Percentiles rank a stretch among this genome's conserved stretches.
Conservation (phyloP, 495 filamentous ascomycete genomes). For the Neurospora sp. region DNA sequence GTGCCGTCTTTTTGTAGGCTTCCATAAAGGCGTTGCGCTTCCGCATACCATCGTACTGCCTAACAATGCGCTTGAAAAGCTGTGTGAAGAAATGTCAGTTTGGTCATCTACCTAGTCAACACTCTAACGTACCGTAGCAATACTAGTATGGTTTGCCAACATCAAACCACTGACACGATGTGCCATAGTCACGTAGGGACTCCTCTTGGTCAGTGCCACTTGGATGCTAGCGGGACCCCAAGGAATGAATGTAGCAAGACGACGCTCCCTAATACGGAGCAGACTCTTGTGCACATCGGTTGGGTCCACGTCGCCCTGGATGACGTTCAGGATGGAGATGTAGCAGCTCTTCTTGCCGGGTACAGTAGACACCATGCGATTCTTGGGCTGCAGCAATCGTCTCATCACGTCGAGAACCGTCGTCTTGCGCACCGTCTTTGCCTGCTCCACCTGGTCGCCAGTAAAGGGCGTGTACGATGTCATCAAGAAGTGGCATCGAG, state of each 20-base stretch:
- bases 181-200: constrained; percentile 81
- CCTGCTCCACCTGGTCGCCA: constrained; percentile 87
- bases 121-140: constrained; percentile 58
- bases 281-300: constrained; percentile 97
- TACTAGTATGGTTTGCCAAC: constrained; percentile 96
- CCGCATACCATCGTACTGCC: constrained; percentile 82
- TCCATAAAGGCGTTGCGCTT: constrained; percentile 97
- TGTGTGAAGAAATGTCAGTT: constrained; percentile 14
- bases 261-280: constrained; percentile 88
- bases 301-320: constrained; percentile 94
- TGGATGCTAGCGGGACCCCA: constrained; percentile 99
- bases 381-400: constrained; percentile 90
- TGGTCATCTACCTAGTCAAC: neutral
- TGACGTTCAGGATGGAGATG: constrained; percentile 97
- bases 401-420: constrained; percentile 98
- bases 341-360: constrained; percentile 96
- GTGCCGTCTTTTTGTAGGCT: constrained; percentile 85
- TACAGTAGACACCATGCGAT: constrained; percentile 95
- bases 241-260: constrained; percentile 91
- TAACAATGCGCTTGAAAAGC: constrained; percentile 85
- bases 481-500: constrained; percentile 95
- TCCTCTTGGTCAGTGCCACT: constrained; percentile 91
- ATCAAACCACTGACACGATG: constrained; percentile 94
- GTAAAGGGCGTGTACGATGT: constrained; percentile 98
- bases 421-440: constrained; percentile 93